Base-by-base conservation (phyloP, 2,329 filamentous ascomycete genomes). In the Pseudogymnoascus sp. region DNA sequence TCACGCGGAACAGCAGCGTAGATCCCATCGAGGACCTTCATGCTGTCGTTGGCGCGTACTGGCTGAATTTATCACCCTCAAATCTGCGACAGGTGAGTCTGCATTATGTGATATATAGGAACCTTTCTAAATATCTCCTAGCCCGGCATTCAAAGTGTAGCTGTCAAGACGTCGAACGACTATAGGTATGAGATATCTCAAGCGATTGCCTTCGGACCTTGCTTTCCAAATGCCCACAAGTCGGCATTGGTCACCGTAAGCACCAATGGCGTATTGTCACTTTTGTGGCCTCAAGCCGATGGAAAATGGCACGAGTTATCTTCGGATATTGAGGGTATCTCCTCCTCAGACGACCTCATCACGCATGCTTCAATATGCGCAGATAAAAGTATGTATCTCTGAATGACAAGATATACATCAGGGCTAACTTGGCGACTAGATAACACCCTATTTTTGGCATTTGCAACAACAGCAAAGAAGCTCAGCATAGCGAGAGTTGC, bases 21-120 rank as follows among this genome's bases (percentile, higher is more conserved):
- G 91, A 93, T 69, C 75, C 82, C 1, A 78, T 86, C 60, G 88
- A 92, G 68, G 90, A 96, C 71, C 78, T 90, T 37, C 85, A 88
- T 66, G 84, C 86, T 58, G 79, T 96, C 4, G 90, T 95, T 5
- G 94, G 93, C 3, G 83, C 91, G 71, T 88, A 90, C 74, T 99
- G 94, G 94, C 78, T 97, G 61, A 73, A 71, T 44, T 29, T 70
- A n/a, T 65, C 66, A 17, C 65, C 69, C 21, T 66, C 66, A 41
- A 62, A 63, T 40, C 64, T 64, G 36, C 66, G 71, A 44, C 64
- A 68, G 39, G 71, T 71, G 67, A 35, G 69, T 66, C 15, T 31
- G 36, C 13, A 31, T 58, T 9, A 17, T n/a, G 35, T n/a, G n/a
- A 13, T 24, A 9, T 37, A 1, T 21, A 29, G 24, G 4, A 50